Evolutionary conservation across 2,329 filamentous ascomycete genomes (phyloP), one percentile per base, ranked within the genome.

Genomic region (Talaromyces sp.): DNA sequence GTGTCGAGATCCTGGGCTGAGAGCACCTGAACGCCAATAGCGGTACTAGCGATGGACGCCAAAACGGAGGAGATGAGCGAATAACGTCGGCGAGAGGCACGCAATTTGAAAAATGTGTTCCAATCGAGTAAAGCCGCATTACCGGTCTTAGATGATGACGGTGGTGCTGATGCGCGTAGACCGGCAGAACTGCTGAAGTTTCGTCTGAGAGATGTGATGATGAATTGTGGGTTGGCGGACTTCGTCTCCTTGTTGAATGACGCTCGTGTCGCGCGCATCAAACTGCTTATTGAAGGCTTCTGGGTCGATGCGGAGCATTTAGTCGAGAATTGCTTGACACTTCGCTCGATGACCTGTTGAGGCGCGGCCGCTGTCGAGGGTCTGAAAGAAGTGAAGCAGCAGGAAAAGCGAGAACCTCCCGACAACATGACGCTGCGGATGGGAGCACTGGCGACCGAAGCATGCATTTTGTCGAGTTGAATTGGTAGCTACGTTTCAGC

Each of bases 51-150:
- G 5, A 88, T 67, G 46, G 88, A 88, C 37, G 85, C 86, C 37
- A 86, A 74, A 59, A 92, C 81, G 54, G 90, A 93, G 67, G 92
- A 92, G 57, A 84, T 84, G 40, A 96, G 84, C 74, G 93, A 92
- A 80, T 93, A 90, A 70, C 90, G 86, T 65, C 93, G 88, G 62
- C 93, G 90, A 64, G 88, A 89, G 70, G 92, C 90, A 72, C 93
- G 92, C 64, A 98, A 88, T 74, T 87, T 86, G 82, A 98, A 96
- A 82, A 96, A 98, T 59, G 86, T 87, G 80, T 97, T 89, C 93
- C 93, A 98, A 78, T 92, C 86, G 46, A 93, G 85, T n/a, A 42
- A 11, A n/a, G 58, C 55, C 12, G 35, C 55, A 12, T 52, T 39
- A 2, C 35, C 71, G 66, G 61, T 73, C 69, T 35, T 72, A 69